Conservation (phyloP, 768 basidiomycete species). For the Kwoniella mangroviensis region DNA sequence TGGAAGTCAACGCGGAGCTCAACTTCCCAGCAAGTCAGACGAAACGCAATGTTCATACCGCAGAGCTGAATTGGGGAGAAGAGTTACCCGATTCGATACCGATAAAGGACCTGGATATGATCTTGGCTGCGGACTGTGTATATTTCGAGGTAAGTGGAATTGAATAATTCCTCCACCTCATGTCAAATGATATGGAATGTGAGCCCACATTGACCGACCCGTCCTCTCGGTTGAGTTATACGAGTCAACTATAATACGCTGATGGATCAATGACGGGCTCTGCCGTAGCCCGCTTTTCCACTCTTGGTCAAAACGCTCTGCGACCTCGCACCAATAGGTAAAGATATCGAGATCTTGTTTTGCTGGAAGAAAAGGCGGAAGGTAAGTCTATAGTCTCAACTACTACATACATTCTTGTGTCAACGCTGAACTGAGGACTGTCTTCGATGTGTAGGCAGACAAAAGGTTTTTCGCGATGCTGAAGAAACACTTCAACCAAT, state of each 20-base stretch:
- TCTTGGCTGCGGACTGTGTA: slow-evolving; percentile 92
- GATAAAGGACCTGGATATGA: slow-evolving; percentile 64
- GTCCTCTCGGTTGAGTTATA: background rate
- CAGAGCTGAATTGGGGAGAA: slow-evolving; percentile 84
- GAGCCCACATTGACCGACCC: background rate
- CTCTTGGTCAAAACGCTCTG: slow-evolving; percentile 78
- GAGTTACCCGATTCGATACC: slow-evolving; percentile 62
- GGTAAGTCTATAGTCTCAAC: slow-evolving; percentile 58
- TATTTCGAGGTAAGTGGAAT: slow-evolving; percentile 70
- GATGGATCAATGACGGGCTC: too few relatives aligned
- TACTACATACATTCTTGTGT: too few relatives aligned
- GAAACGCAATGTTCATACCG: slow-evolving; percentile 61
- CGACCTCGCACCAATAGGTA: slow-evolving; percentile 62
- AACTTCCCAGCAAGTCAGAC: slow-evolving; percentile 61
- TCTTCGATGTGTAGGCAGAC: slow-evolving; percentile 67
- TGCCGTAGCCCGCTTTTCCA: slow-evolving; percentile 72
- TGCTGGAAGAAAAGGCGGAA: slow-evolving; percentile 94
- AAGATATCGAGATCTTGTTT: slow-evolving; percentile 73
- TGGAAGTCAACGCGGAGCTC: slow-evolving; percentile 72
- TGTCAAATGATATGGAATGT: background rate
- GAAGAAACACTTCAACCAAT: slow-evolving; percentile 72
- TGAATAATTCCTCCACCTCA: too few relatives aligned
- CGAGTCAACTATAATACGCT: too few relatives aligned
- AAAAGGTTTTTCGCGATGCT: slow-evolving; percentile 81
- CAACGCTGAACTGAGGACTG: background rate